Conservation (phyloP, 805 yeast species). For the Candida sakaeoensis region DNA sequence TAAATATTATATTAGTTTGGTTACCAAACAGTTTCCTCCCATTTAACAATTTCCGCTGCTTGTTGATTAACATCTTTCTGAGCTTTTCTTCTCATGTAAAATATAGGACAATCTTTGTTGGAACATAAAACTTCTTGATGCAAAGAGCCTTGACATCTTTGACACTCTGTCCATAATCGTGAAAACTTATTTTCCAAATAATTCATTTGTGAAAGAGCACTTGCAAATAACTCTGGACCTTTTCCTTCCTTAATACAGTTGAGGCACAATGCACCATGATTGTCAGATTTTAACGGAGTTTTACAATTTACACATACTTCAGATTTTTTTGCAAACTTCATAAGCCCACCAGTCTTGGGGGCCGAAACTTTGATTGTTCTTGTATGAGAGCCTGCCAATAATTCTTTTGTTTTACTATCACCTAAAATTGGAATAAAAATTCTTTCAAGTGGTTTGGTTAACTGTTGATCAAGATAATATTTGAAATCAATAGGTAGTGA, state of each 20-base stretch:
- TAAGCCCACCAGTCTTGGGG: conserved; percentile 79
- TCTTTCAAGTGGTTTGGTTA: conserved; percentile 87
- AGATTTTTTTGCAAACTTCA: conserved; percentile 87
- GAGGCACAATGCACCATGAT: conserved; percentile 74
- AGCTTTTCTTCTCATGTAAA: conserved; percentile 90
- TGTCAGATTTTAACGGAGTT: conserved; percentile 60
- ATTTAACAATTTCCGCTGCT: conserved; percentile 55
- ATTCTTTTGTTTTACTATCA: conserved; percentile 71
- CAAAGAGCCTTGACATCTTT: conserved; percentile 91
- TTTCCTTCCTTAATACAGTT: conserved; percentile 69
- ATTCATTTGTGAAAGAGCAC: conserved; percentile 75
- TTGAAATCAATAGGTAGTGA: conserved; percentile 92
- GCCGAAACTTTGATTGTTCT: conserved; percentile 69
- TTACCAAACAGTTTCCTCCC: conserved; percentile 61
- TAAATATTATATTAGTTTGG: background rate
- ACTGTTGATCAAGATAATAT: conserved; percentile 88
- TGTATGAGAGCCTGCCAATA: conserved; percentile 82
- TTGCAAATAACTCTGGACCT: conserved; percentile 78
- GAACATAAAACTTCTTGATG: conserved; percentile 96
- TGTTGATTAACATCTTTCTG: conserved; percentile 67
- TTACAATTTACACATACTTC: conserved; percentile 88
- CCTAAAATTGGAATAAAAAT: conserved; percentile 95
- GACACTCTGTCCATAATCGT: conserved; percentile 96
- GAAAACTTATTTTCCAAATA: conserved; percentile 79
- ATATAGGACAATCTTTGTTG: conserved; percentile 94